Evolutionary conservation across 441 rosid genomes (phyloP), one percentile per base, ranked within the genome.

Genomic region (Mallotus repandus): DNA sequence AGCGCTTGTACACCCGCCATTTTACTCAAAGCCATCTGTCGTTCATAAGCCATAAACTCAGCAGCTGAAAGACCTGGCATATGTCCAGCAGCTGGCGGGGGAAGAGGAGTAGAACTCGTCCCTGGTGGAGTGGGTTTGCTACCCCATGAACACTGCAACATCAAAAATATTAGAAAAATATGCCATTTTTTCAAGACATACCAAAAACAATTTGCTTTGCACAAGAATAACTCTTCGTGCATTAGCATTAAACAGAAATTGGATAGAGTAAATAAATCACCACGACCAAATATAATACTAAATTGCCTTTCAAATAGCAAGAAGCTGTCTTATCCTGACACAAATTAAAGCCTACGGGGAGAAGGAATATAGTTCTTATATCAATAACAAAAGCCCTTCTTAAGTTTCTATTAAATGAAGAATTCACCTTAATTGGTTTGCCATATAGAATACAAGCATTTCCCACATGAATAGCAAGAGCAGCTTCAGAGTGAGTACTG

Each of bases 71-170:
- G 58, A 19, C 86, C 81, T 10, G 87, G 86, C 65, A 83, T 74
- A 19, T 82, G 76, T 1, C 63, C 86, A 3, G 83, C 83, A 63
- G 77, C 78, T 35, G 95, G 95, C 11, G 89, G 95, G 4, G 93
- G 96, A 55, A 90, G 91, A 54, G 93, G 96, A 66, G 77, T 71
- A 25, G 96, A 89, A 73, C 82, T 85, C 60, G 89, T 82, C 58
- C 97, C 98, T 9, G 93, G 78, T 60, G 89, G 91, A 53, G 98
- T 93, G 18, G 97, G 94, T 74, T 91, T 92, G 85, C 84, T 91
- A 60, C 96, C 94, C 97, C 98, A 93, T 15, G 98, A 93, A 57
- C 98, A 93, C 98, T 91, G 85, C 79, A 75, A 69, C 12, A 66
- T 43, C 32, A 57, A 74, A 15, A 48, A 29, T 52, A 55, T 71